phyloP scores from a whole-genome alignment of 352 stramenopile genomes.

The Aphanomyces cochlioides region DNA sequence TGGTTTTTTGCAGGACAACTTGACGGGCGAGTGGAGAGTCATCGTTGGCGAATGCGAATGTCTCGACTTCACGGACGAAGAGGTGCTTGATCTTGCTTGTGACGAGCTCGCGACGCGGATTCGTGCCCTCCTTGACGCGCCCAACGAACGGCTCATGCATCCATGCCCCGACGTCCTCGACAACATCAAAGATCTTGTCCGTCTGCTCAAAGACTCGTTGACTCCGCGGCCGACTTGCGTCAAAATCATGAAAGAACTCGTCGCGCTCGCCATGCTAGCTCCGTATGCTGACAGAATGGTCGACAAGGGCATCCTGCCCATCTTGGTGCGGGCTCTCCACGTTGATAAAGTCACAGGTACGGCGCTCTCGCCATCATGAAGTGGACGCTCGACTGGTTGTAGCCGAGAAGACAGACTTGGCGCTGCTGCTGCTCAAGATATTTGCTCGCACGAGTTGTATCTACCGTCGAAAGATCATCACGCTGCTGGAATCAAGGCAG shows the following conservation, averaged over 20 bases:
- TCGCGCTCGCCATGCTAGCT: slow-evolving; percentile 18
- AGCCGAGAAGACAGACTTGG: slow-evolving; percentile 6
- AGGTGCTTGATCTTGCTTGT: slow-evolving; percentile 15
- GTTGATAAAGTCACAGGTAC: not conserved
- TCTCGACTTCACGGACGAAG: slow-evolving; percentile 27
- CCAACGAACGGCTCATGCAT: not conserved
- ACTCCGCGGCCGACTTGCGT: slow-evolving; percentile 2
- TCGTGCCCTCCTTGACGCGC: not conserved
- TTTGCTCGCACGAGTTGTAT: slow-evolving; percentile 22
- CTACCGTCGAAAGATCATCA: slow-evolving; percentile 26
- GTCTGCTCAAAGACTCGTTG: not conserved
- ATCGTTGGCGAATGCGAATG: slow-evolving; percentile 26
- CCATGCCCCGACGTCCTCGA: not conserved
- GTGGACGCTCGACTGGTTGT: too few relatives aligned
- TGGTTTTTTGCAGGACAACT: slow-evolving; percentile 4
- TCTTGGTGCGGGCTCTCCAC: slow-evolving; percentile 10
- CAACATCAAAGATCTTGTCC: not conserved
- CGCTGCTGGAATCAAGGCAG: slow-evolving; percentile 13
- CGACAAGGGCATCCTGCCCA: slow-evolving; percentile 16
- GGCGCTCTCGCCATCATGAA: not conserved
- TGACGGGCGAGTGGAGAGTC: slow-evolving; percentile 25
- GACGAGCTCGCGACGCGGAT: slow-evolving; percentile 23
- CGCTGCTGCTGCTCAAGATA: slow-evolving; percentile 25
- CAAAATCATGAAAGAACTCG: slow-evolving; percentile 5
- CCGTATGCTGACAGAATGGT: slow-evolving; percentile 27